Evolutionary conservation across 2,329 filamentous ascomycete species (phyloP), one percentile per base, ranked within the genome.

Genomic region (Beauveria pseudobassiana): DNA sequence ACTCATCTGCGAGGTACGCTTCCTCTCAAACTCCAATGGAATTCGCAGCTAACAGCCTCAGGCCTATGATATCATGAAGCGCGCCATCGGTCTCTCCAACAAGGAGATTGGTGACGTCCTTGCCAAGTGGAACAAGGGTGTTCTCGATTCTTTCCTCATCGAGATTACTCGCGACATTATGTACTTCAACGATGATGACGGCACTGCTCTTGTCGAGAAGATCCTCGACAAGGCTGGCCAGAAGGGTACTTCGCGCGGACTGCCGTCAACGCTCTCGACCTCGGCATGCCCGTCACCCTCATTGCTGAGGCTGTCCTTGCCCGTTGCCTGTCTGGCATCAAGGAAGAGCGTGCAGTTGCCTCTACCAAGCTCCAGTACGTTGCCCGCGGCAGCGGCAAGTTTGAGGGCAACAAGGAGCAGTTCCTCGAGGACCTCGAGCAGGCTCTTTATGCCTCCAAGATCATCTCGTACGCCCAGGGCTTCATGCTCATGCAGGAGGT

Each of bases 231-330:
- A 93, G 80, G 95, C 95, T 73, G 95, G 95, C 70, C 95, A 99
- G 84, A 99, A 99, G 85, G 95, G 95, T 81, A 98, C 95, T n/a
- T n/a, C n/a, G n/a, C n/a, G n/a, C n/a, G 95, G 95, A 99, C 95
- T 69, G 93, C 95, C 73, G 96, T 99, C 82, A 99, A 99, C 80
- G 93, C 95, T 68, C 88, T 99, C 64, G 95, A 99, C 77, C 89
- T 99, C 65, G 95, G 95, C 73, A 96, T 96, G 91, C 95, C 95
- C 74, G 95, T 99, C 70, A 98, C 95, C 65, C 82, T 99, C 71
- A 99, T 99, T 70, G 95, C 93, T 65, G 95, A 99, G 85, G 89
- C 95, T 69, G 95, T 99, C 71, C 92, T 98, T 74, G 86, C 92
- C 69, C 91, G 95, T 73, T 98, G 95, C 85, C 77, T 99, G 77